These are phyloP conservation scores for Giardia muris DNA, from an alignment of 208 protist species.

Conservation along the genomic window DNA sequence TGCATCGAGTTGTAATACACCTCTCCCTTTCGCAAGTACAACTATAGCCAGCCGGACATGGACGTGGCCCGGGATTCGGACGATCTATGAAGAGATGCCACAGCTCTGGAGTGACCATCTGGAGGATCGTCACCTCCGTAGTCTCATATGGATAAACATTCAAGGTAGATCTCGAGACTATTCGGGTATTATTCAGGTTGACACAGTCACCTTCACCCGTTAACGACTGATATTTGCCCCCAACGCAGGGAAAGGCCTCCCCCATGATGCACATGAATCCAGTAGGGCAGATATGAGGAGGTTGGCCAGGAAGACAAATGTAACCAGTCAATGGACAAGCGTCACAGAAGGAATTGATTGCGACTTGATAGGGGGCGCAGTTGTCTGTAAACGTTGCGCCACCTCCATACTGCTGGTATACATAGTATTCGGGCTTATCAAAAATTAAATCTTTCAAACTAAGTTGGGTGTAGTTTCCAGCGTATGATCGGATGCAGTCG, in stretches of 20 bases:
- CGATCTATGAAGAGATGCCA: neutral
- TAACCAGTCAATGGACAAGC: neutral
- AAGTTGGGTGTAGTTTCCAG: neutral
- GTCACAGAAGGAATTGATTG: neutral
- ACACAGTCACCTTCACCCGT: neutral
- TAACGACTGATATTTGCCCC: neutral
- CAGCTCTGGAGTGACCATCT: neutral
- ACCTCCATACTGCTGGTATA: neutral
- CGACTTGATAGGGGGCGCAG: neutral
- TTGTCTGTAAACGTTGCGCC: neutral
- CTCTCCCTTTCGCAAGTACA: neutral
- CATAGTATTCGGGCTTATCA: neutral
- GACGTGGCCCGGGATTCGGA: neutral
- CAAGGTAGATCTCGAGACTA: neutral
- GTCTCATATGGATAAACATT: neutral
- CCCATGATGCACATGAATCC: neutral
- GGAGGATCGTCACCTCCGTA: neutral
- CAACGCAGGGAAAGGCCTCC: neutral
- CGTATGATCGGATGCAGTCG: neutral
- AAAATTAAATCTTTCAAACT: neutral
- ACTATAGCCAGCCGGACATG: neutral
- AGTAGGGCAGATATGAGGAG: neutral
- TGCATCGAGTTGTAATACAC: neutral
- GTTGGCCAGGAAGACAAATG: neutral
- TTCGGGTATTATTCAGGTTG: neutral